Conservation (phyloP, 1,284 basidiomycete genomes). For the Microbotryum violaceum region DNA sequence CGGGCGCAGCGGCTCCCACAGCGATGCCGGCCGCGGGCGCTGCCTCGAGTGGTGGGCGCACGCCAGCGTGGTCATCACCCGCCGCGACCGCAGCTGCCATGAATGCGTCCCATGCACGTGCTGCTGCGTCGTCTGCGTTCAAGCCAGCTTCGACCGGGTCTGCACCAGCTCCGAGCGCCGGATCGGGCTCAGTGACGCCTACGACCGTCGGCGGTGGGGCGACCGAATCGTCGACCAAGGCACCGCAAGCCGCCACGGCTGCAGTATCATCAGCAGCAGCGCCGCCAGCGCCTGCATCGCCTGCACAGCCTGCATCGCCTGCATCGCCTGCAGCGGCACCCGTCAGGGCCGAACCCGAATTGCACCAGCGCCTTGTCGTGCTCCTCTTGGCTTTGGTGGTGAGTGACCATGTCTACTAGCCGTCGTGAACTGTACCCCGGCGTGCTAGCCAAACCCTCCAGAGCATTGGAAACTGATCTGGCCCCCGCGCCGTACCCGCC, state of each 20-base stretch:
- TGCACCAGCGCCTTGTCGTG: slow-evolving; percentile 17
- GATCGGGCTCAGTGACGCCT: neutral
- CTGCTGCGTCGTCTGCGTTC: too few relatives aligned
- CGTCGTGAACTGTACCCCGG: neutral
- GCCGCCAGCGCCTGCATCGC: too few relatives aligned
- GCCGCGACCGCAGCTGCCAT: too few relatives aligned
- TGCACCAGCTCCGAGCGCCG: slow-evolving; percentile 4
- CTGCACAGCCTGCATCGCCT: neutral
- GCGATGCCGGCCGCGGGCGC: too few relatives aligned
- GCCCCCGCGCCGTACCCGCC: neutral
- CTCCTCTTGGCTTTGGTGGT: slow-evolving; percentile 30
- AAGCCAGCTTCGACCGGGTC: slow-evolving; percentile 1
- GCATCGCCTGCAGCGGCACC: neutral
- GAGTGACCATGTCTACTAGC: neutral
- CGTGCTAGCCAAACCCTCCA: neutral
- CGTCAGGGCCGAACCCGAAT: neutral
- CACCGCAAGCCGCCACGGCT: neutral
- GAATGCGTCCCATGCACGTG: too few relatives aligned
- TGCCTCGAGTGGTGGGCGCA: too few relatives aligned
- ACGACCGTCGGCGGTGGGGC: too few relatives aligned
- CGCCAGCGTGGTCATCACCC: too few relatives aligned
- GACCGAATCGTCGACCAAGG: too few relatives aligned
- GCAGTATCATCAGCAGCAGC: neutral
- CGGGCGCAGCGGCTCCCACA: too few relatives aligned
- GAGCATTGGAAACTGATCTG: neutral